Evolutionary conservation across 1,284 basidiomycete genomes (phyloP).

Genomic region (Baeospora myosura): DNA sequence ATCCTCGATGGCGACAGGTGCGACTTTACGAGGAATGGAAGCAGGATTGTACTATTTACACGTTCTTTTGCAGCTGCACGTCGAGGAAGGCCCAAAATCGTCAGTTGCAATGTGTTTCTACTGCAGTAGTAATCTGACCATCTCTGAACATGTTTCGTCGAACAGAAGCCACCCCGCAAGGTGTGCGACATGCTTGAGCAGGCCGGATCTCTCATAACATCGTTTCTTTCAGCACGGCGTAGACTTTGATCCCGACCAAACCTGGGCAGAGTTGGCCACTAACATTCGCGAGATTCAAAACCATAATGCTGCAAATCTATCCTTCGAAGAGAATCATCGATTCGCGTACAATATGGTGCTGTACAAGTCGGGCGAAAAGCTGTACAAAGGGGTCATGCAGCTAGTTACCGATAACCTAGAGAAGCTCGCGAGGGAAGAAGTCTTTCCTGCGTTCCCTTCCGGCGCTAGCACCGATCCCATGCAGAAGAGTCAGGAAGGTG

Average conservation of each 20-base stretch:
- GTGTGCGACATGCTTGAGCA: constrained; percentile 25
- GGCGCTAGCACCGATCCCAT: constrained; percentile 47
- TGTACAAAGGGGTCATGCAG: constrained; percentile 82
- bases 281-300: constrained; percentile 96
- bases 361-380: constrained; percentile 76
- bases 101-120: constrained; percentile 23
- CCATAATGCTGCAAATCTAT: constrained; percentile 87
- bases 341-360: constrained; percentile 94
- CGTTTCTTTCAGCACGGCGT: constrained; percentile 48
- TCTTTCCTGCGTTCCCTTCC: constrained; percentile 79
- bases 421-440: constrained; percentile 66
- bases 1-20: not conserved
- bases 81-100: constrained; percentile 33
- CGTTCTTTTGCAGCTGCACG: constrained; percentile 15
- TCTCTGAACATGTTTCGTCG: not conserved
- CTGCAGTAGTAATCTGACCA: constrained; percentile 5
- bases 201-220: not conserved
- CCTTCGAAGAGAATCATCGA: constrained; percentile 95
- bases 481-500: constrained; percentile 71
- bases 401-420: constrained; percentile 84
- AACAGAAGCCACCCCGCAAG: constrained; percentile 49
- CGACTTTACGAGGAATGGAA: too few relatives aligned
- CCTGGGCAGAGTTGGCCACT: constrained; percentile 67
- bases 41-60: too few relatives aligned
- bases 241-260: constrained; percentile 62